These are phyloP conservation scores for Scutellaria galericulata DNA, from an alignment of 257 asterid species.

Conservation along the genomic window DNA sequence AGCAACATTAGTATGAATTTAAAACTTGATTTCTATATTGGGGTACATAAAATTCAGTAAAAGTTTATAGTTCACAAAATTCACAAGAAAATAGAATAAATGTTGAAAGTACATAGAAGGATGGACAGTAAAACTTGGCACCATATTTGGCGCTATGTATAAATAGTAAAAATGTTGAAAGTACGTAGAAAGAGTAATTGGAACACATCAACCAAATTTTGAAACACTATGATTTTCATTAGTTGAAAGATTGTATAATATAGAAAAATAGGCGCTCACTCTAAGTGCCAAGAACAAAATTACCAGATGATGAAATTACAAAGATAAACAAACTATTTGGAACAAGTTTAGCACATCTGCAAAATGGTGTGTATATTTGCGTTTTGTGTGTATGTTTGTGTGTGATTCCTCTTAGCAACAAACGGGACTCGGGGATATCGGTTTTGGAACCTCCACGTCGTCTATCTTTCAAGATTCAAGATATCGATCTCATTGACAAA, in stretches of 20 bases:
- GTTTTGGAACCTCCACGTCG: neutral
- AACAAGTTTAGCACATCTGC: conserved; percentile 27
- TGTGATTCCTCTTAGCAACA: conserved; percentile 25
- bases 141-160: too few relatives aligned
- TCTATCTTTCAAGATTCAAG: conserved; percentile 17
- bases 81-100: neutral
- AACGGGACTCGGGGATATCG: neutral
- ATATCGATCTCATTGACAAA: neutral
- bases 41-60: neutral
- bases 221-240: neutral
- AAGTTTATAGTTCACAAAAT: neutral
- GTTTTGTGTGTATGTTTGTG: conserved; percentile 20
- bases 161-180: neutral
- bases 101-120: too few relatives aligned
- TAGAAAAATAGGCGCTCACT: conserved; percentile 40
- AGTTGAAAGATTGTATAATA: neutral
- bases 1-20: neutral
- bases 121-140: too few relatives aligned
- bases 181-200: too few relatives aligned
- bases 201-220: too few relatives aligned
- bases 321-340: conserved; percentile 11
- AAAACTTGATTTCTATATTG: neutral
- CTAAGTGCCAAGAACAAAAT: conserved; percentile 47
- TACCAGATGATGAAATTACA: conserved; percentile 28
- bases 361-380: conserved; percentile 2